Percentiles rank a stretch among this genome's conserved stretches.
Conservation (phyloP, 495 filamentous ascomycete genomes). For the Geoglossum glabrum region DNA sequence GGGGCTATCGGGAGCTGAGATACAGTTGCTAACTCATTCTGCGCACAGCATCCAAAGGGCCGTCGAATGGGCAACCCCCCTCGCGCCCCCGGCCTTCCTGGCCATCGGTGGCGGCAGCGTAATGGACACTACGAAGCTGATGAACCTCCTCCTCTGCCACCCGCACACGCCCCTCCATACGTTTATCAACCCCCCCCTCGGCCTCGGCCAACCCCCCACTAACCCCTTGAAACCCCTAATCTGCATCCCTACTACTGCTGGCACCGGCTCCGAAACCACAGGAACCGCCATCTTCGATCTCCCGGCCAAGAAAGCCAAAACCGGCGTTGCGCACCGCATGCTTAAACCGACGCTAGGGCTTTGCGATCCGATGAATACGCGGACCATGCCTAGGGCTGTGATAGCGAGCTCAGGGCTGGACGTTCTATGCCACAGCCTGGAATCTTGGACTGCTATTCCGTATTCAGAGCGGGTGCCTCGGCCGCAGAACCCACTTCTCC, state of each 20-base stretch:
- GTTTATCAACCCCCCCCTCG: constrained; percentile 91
- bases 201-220: constrained; percentile 66
- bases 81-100: constrained; percentile 68
- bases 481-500: constrained; percentile 71
- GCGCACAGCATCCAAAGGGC: constrained; percentile 44
- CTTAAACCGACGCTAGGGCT: constrained; percentile 92
- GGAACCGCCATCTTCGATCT: constrained; percentile 97
- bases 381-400: constrained; percentile 85
- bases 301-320: constrained; percentile 72
- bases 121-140: constrained; percentile 94
- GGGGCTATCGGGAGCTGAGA: no score
- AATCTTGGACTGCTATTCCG: constrained; percentile 92
- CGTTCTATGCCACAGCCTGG: constrained; percentile 81
- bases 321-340: constrained; percentile 82
- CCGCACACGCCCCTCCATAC: constrained; percentile 83
- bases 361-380: constrained; percentile 86
- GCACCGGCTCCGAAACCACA: constrained; percentile 88
- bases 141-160: constrained; percentile 85
- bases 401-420: constrained; percentile 77
- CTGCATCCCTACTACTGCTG: constrained; percentile 87
- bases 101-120: constrained; percentile 61
- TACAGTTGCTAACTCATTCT: neutral
- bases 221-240: constrained; percentile 65
- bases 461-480: constrained; percentile 67
- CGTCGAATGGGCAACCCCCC: constrained; percentile 62